Evolutionary conservation across 768 basidiomycete genomes (phyloP), one percentile per base, ranked within the genome.

Genomic region (Trametes elegans): DNA sequence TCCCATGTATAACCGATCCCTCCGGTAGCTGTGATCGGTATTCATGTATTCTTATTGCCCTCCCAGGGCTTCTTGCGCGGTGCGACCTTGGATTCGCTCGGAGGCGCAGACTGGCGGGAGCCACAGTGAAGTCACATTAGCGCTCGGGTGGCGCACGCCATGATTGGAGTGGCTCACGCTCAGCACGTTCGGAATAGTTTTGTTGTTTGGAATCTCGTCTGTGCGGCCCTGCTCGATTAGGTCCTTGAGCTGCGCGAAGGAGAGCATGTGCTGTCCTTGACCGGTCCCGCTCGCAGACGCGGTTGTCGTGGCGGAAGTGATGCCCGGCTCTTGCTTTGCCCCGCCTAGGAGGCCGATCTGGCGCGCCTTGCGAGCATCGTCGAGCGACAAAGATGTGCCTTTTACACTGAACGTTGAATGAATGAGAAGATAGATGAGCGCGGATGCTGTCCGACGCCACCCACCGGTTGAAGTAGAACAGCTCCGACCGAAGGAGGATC

Each of bases 121-220:
- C 31, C 35, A 47, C 19, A 19, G 51, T 36, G 23, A 34, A 27
- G 16, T 5, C 11, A 28, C 34, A 57, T 47, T 49, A 19, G 29
- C 31, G 11, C 27, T 5, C n/a, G 21, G 16, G 38, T 21, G 24
- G n/a, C 35, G 16, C 2, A 14, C 23, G 31, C 10, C 35, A 14
- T 31, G 3, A n/a, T 5, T 28, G 16, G n/a, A 43, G 5, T 16
- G 5, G 9, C 43, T 1, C 64, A 88, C 90, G 70, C 85, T 88
- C 31, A 91, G 61, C 2, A 66, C 71, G n/a, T 85, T 76, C 0
- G 85, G 82, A 40, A 92, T 88, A 49, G 76, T 56, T 60, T 84
- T 88, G 66, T 90, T 92, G 63, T 91, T 87, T 1, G 90, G 90
- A 32, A 92, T 89, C 65, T 83, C 71, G 59, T 88, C 86, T 3